These are phyloP conservation scores for Suhomyces sp. DNA, from an alignment of 805 yeast genomes.

Conservation along the genomic window DNA sequence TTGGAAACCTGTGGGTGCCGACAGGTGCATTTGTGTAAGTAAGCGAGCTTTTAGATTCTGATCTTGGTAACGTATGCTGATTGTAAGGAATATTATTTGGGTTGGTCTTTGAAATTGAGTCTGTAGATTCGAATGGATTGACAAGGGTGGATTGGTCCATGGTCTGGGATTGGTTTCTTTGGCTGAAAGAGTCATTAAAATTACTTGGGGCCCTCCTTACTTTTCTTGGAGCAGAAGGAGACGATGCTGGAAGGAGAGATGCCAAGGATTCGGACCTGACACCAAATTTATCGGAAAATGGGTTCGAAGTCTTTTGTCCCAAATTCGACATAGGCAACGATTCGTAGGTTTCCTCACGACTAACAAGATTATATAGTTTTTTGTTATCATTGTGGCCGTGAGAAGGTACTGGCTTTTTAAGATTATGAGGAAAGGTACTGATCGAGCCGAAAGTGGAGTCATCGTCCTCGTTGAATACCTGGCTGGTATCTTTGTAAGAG, in stretches of 20 bases:
- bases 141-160: neutral
- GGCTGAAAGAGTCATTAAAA: neutral
- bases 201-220: neutral
- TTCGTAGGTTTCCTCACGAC: slow-evolving; percentile 3
- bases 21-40: neutral
- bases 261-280: neutral
- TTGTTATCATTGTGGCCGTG: slow-evolving; percentile 14
- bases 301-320: neutral
- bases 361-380: slow-evolving; percentile 11
- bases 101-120: neutral
- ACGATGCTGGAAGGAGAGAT: neutral
- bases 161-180: neutral
- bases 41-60: slow-evolving; percentile 4
- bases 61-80: slow-evolving; percentile 3
- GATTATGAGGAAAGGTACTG: slow-evolving; percentile 3
- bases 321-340: slow-evolving; percentile 8
- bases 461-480: slow-evolving; percentile 2
- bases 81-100: neutral
- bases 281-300: slow-evolving; percentile 9
- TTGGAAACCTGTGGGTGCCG: neutral
- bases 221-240: neutral
- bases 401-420: slow-evolving; percentile 1
- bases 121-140: neutral
- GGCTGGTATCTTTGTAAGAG: slow-evolving; percentile 3
- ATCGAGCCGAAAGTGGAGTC: neutral